Percentiles rank a stretch among this genome's conserved stretches.
These are phyloP conservation scores for Piloderma croceum DNA, from an alignment of 768 basidiomycete genomes.

Conservation along the genomic window DNA sequence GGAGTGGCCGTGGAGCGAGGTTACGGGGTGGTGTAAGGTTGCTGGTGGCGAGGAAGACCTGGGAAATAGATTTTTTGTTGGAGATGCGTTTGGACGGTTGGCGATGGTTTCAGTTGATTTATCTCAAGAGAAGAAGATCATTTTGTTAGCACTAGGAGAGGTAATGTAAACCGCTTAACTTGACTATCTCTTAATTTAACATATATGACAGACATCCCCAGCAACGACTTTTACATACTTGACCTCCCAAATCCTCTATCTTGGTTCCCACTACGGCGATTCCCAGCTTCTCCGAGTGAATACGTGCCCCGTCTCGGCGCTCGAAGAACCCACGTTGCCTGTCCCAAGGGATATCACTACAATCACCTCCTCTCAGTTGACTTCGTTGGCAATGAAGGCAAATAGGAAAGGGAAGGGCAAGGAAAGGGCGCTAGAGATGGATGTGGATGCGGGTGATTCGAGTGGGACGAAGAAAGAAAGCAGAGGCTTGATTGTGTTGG, in stretches of 20 bases:
- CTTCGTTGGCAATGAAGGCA: conserved; percentile 25
- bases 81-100: conserved; percentile 69
- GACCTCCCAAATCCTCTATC: conserved; percentile 60
- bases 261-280: conserved; percentile 80
- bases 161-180: too few relatives aligned
- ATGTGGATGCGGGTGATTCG: conserved; percentile 22
- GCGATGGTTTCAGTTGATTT: conserved; percentile 54
- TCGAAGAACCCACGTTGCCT: conserved; percentile 41
- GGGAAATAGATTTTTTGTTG: conserved; percentile 49
- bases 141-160: conserved; percentile 66
- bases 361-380: conserved; percentile 31
- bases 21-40: conserved; percentile 58
- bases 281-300: conserved; percentile 69
- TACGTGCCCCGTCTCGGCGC: conserved; percentile 34
- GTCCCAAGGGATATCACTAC: conserved; percentile 47
- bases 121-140: conserved; percentile 37
- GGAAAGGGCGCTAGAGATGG: conserved; percentile 31
- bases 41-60: too few relatives aligned
- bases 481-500: conserved; percentile 49
- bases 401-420: conserved; percentile 28
- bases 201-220: conserved; percentile 53
- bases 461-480: conserved; percentile 24
- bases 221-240: conserved; percentile 70
- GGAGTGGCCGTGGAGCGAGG: conserved; percentile 73
- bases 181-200: too few relatives aligned